Evolutionary conservation across 106 monocot genomes (phyloP), one percentile per base, ranked within the genome.

Genomic region (Dioscorea dumetorum): DNA sequence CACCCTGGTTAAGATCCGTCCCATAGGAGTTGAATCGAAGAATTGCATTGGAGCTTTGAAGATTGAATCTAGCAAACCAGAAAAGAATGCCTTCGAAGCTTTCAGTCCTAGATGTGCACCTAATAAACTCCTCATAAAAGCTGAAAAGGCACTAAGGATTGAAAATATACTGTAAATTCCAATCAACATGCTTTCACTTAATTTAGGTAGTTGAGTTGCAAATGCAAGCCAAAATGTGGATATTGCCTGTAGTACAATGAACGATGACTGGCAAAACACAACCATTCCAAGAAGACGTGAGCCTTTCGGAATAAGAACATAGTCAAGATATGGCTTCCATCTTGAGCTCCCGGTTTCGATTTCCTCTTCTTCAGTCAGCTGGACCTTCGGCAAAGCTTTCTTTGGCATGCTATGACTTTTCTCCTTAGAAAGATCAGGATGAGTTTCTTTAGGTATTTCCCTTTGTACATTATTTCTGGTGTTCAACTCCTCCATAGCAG

Each of bases 41-140:
- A 93, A 93, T 9, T 74, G 66, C 88, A 93, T 93, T 6, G 93
- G 93, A 50, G 88, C 88, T 57, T 75, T 81, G 65, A 93, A 85
- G 41, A 93, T 62, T 2, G 92, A 88, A 70, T 93, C 82, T 79
- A 88, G 85, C 65, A 89, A 75, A 17, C 71, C 66, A 22, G 83
- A 72, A 20, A 89, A 93, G 83, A 88, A 93, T 24, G 63, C 76
- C 66, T 73, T 86, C 32, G 93, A 93, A 32, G 93, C 88, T 57
- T 48, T 86, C 21, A 93, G 61, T 50, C 88, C 93, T 54, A 83
- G 57, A 35, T 72, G 61, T 6, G 93, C 85, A 9, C 76, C 72
- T 12, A 79, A 14, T 70, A 62, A 71, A 41, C 76, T 77, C 74
- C 93, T 81, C 51, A 83, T 1, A 60, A 66, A 76, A 12, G 74